These are phyloP conservation scores for Gastrolobium bilobum DNA, from an alignment of 306 rosid species.

Conservation along the genomic window DNA sequence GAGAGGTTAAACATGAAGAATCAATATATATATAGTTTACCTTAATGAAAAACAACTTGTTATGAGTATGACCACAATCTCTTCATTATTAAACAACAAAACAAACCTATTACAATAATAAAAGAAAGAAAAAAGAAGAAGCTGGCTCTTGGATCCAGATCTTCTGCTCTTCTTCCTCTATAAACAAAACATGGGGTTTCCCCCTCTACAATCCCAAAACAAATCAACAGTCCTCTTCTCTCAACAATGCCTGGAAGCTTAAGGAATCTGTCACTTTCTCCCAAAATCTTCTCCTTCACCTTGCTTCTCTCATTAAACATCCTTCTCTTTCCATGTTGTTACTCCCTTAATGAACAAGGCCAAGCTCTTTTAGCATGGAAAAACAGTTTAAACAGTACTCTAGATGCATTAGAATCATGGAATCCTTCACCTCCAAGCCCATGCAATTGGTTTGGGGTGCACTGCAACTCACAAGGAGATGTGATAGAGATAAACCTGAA, in stretches of 20 bases:
- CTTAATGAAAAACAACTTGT: constrained; percentile 47
- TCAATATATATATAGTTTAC: constrained; percentile 16
- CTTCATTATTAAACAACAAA: constrained; percentile 61
- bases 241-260: constrained; percentile 87
- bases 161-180: constrained; percentile 76
- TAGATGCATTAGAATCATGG: constrained; percentile 75
- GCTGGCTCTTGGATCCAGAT: constrained; percentile 76
- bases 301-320: constrained; percentile 65
- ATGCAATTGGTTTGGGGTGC: constrained; percentile 87
- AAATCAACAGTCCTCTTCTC: constrained; percentile 69
- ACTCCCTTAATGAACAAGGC: constrained; percentile 86
- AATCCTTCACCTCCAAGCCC: constrained; percentile 60
- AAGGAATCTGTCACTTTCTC: constrained; percentile 78
- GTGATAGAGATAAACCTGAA: constrained; percentile 70
- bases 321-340: constrained; percentile 66
- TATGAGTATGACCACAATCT: constrained; percentile 52
- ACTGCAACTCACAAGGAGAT: constrained; percentile 70
- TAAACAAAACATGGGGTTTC: constrained; percentile 97
- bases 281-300: constrained; percentile 67
- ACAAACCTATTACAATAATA: constrained; percentile 56
- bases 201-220: constrained; percentile 93
- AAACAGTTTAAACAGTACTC: constrained; percentile 65
- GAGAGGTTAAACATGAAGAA: constrained; percentile 46
- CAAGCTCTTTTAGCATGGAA: constrained; percentile 88
- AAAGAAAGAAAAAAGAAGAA: constrained; percentile 65